phyloP scores from a whole-genome alignment of 345 rosid genomes.

The Chamaenerion angustifolium region DNA sequence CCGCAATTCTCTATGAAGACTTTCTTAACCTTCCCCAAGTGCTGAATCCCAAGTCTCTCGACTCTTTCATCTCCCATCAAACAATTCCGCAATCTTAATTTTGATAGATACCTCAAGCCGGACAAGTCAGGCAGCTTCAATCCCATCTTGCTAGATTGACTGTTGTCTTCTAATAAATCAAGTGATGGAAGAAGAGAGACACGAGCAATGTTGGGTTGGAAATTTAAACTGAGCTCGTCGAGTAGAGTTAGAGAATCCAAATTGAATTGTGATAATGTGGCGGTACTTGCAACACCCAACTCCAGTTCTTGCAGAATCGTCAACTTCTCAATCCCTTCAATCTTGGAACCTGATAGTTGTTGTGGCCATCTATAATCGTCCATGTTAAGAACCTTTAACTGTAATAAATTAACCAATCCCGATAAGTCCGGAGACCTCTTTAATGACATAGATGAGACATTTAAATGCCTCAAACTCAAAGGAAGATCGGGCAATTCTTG shows the following conservation, averaged over 20 bases:
- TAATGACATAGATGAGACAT: not conserved
- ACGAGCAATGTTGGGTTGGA: not conserved
- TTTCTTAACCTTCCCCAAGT: not conserved
- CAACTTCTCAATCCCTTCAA: constrained; percentile 2
- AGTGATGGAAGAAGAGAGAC: too few relatives aligned
- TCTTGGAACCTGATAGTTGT: not conserved
- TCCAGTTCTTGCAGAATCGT: not conserved
- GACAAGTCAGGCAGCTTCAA: not conserved
- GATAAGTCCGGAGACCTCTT: constrained; percentile 8
- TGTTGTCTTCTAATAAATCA: too few relatives aligned
- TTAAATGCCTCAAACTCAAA: constrained; percentile 1
- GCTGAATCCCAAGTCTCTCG: not conserved
- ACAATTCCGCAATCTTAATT: not conserved
- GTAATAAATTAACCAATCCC: not conserved
- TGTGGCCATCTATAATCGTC: not conserved
- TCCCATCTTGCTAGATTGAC: too few relatives aligned
- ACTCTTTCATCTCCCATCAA: not conserved
- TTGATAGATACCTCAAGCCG: not conserved
- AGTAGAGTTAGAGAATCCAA: not conserved
- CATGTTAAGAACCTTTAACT: not conserved
- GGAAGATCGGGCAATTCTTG: constrained; percentile 2
- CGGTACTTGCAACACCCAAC: not conserved
- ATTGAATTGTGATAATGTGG: not conserved
- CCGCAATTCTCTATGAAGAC: constrained; percentile 1
- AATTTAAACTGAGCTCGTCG: not conserved